Evolutionary conservation across 352 stramenopile genomes (phyloP), one percentile per base, ranked within the genome.

Genomic region (Pythium pectinolyticum): DNA sequence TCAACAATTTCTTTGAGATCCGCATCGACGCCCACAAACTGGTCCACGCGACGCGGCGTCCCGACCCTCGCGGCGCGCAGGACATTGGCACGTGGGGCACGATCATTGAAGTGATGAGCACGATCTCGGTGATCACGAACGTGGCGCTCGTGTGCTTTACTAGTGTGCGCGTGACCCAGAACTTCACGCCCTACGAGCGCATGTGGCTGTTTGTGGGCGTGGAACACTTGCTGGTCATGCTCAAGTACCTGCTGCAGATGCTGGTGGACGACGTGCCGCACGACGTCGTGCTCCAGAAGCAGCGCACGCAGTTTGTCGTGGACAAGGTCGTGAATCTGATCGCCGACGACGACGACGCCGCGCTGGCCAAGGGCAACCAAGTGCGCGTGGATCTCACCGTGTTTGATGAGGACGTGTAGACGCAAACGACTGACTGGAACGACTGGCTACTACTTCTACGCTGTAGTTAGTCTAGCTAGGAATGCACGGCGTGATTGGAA

Each of bases 1-100:
- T 97, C 46, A 96, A 97, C 66, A 97, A 98, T 69, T 88, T 88
- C 51, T 88, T 98, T 72, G 92, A 98, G 73, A 95, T 97, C 49
- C 86, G 92, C 47, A 86, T 95, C 22, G 88, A 97, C 55, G 90
- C 86, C 0, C 78, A 86, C 70, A 96, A 97, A 67, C 66, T 97
- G 6, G 69, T 90, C 52, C 75, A 88, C 39, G 79, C 82, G 20
- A 86, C 79, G 17, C 82, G 86, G 2, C 84, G 90, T 14, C 84
- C 88, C 0, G 73, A 93, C 45, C 84, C 90, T n/a, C 73, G 76
- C 10, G 84, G 79, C 10, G 82, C 86, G 3, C 78, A 96, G 57
- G 88, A 96, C 56, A 96, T 98, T 63, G 92, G 94, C 46, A 96
- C 91, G 10, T 98, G 94, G 94, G 90, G 90, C 25, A 87, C 78